A percentile compares a stretch with the other conserved stretches of the same genome.
Evolutionary conservation across 2,329 filamentous ascomycete genomes (phyloP).

Genomic region (Diplodia mutila): DNA sequence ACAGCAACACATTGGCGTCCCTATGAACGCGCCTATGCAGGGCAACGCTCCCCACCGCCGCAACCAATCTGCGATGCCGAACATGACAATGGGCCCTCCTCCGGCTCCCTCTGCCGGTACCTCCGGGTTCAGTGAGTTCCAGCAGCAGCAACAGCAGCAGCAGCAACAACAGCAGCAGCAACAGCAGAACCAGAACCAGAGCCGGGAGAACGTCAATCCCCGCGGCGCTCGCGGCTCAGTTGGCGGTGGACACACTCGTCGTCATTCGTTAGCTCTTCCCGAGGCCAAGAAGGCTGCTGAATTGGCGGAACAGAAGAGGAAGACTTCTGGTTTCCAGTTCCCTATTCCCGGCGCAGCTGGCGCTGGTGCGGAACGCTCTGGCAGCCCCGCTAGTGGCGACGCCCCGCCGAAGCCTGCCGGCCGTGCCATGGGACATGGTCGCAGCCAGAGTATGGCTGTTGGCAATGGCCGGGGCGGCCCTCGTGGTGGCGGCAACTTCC

Average conservation of each 20-base stretch:
- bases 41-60: slow-evolving; percentile 89
- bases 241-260: slow-evolving; percentile 78
- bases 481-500: slow-evolving; percentile 73
- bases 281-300: slow-evolving; percentile 98
- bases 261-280: slow-evolving; percentile 90
- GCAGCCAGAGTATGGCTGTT: slow-evolving; percentile 90
- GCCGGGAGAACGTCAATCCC: slow-evolving; percentile 68
- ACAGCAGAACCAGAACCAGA: slow-evolving; percentile 57
- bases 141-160: slow-evolving; percentile 56
- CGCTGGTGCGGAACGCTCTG: slow-evolving; percentile 55
- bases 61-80: slow-evolving; percentile 95
- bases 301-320: slow-evolving; percentile 93
- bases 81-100: slow-evolving; percentile 83
- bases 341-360: slow-evolving; percentile 73
- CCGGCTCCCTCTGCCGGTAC: slow-evolving; percentile 89
- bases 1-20: slow-evolving; percentile 65
- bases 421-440: slow-evolving; percentile 62
- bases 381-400: slow-evolving; percentile 55
- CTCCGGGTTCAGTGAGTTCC: slow-evolving; percentile 78
- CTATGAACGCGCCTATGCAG: slow-evolving; percentile 76
- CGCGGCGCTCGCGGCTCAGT: slow-evolving; percentile 70
- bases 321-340: slow-evolving; percentile 93
- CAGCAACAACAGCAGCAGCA: not conserved
- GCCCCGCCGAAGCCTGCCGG: slow-evolving; percentile 37
- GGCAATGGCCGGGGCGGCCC: slow-evolving; percentile 67